Conservation (phyloP, 2,329 filamentous ascomycete species). For the Beauveria brongniartii region DNA sequence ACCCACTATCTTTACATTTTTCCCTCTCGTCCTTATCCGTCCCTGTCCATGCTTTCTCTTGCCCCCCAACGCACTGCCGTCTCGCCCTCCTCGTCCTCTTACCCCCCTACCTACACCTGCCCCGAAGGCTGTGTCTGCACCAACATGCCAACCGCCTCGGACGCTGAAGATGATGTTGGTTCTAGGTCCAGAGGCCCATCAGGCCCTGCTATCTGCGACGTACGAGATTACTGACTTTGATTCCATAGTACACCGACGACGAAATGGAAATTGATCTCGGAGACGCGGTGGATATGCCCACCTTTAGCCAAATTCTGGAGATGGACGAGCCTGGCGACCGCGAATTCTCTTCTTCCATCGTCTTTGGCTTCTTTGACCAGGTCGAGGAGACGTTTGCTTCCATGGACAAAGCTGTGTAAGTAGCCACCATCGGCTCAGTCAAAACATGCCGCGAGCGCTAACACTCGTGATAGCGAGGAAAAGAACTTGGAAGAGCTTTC, state of each 20-base stretch:
- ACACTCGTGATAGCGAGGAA: conserved; percentile 41
- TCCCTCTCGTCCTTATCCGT: not conserved
- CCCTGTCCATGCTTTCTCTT: conserved; percentile 3
- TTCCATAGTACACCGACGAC: conserved; percentile 16
- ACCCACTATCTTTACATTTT: not conserved
- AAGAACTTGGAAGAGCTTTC: conserved; percentile 70
- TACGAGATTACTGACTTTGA: not conserved
- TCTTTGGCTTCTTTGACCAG: conserved; percentile 89
- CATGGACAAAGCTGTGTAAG: conserved; percentile 81
- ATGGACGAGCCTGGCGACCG: conserved; percentile 89
- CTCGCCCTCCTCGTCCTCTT: not conserved
- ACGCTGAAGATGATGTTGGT: conserved; percentile 9
- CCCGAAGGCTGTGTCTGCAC: not conserved
- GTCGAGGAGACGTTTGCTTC: conserved; percentile 76
- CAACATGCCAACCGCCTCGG: not conserved
- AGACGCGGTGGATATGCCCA: conserved; percentile 68
- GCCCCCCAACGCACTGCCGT: not conserved
- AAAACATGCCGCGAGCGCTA: not conserved
- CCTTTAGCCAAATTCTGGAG: conserved; percentile 93
- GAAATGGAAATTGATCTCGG: conserved; percentile 52
- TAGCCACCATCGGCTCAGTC: conserved; percentile 12
- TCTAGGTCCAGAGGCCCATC: not conserved
- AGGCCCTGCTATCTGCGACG: not conserved
- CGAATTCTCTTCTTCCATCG: conserved; percentile 84
- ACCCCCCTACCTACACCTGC: not conserved